phyloP scores from a whole-genome alignment of 2,329 filamentous ascomycete species.

The Allantophomopsis cytisporea region DNA sequence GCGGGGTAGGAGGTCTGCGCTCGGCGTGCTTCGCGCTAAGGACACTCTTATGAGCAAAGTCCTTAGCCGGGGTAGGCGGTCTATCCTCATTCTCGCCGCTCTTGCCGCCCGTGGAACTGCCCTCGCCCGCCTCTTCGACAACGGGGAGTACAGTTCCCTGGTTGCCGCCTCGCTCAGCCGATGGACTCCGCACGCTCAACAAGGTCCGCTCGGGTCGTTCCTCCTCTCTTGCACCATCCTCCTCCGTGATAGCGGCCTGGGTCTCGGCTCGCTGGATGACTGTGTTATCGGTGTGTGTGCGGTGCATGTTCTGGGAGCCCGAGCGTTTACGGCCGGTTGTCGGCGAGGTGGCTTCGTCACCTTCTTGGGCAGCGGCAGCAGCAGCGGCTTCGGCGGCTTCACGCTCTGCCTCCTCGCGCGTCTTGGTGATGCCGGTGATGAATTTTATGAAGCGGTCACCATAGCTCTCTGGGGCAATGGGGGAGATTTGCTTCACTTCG shows the following conservation, averaged over 20 bases:
- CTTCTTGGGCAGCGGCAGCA: conserved; percentile 29
- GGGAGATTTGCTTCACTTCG: conserved; percentile 79
- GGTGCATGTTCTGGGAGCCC: conserved; percentile 9
- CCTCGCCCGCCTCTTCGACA: conserved; percentile 82
- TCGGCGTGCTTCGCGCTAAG: not conserved
- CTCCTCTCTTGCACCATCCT: conserved; percentile 20
- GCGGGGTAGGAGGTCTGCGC: not conserved
- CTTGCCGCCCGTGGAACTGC: conserved; percentile 47
- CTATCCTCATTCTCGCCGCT: conserved; percentile 21
- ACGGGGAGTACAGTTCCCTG: conserved; percentile 59
- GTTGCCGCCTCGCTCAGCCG: conserved; percentile 36
- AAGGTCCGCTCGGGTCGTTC: conserved; percentile 25
- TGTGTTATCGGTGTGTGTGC: conserved; percentile 9
- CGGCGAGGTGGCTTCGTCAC: conserved; percentile 15
- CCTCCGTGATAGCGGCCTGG: conserved; percentile 14
- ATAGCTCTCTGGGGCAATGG: conserved; percentile 79
- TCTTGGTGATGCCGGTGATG: conserved; percentile 82
- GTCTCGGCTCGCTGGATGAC: conserved; percentile 13
- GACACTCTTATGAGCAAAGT: conserved; percentile 5
- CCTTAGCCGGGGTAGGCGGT: conserved; percentile 28
- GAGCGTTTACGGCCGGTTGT: conserved; percentile 12
- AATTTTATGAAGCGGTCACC: conserved; percentile 91
- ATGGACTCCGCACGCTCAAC: conserved; percentile 39
- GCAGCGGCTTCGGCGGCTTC: conserved; percentile 28
- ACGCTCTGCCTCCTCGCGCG: conserved; percentile 68